Evolutionary conservation across 2,329 filamentous ascomycete species (phyloP).

Genomic region (Metarhizium album): DNA sequence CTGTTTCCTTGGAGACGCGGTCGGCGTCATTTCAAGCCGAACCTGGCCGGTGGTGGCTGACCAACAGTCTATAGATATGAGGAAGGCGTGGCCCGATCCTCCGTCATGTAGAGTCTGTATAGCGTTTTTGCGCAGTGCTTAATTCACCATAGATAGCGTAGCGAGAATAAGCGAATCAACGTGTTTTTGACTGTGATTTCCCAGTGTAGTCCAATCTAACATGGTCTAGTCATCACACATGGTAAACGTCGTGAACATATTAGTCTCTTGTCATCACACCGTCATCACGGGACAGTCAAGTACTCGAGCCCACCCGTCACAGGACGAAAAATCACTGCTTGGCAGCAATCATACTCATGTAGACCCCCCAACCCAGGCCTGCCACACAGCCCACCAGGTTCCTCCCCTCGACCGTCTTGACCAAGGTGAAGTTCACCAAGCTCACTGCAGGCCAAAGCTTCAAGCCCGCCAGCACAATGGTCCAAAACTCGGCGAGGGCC

Average conservation of each 20-base stretch:
- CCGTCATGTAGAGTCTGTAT: background rate
- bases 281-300: background rate
- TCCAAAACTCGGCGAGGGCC: slow-evolving; percentile 46
- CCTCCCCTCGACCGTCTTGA: slow-evolving; percentile 60
- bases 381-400: slow-evolving; percentile 62
- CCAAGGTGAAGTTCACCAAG: slow-evolving; percentile 54
- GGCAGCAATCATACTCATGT: slow-evolving; percentile 53
- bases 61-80: background rate
- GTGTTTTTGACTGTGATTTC: background rate
- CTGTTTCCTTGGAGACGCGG: background rate
- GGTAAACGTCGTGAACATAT: background rate
- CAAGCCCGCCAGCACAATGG: slow-evolving; percentile 57
- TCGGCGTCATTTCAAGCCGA: background rate
- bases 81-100: background rate
- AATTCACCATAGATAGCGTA: background rate
- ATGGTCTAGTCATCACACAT: background rate
- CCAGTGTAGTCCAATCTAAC: background rate
- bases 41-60: background rate
- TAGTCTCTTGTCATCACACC: background rate
- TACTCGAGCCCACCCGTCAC: no score
- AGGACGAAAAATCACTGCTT: background rate
- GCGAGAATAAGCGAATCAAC: background rate
- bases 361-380: slow-evolving; percentile 65
- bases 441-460: slow-evolving; percentile 61
- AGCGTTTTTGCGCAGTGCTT: background rate